These are phyloP conservation scores for Blastobotrys terrestris DNA, from an alignment of 805 yeast genomes.

Conservation along the genomic window DNA sequence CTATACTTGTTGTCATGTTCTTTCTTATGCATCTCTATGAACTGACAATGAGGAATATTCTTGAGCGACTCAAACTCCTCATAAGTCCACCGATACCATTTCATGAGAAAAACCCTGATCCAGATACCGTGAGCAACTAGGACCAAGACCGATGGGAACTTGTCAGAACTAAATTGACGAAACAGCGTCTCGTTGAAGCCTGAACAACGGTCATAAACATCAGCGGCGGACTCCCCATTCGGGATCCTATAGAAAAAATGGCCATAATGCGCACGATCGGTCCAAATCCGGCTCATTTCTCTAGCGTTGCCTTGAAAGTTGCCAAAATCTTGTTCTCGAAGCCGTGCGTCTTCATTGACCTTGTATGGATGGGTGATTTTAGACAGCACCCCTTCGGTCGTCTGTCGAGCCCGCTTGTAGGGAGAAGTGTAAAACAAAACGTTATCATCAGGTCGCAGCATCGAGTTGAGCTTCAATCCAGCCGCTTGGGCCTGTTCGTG, in stretches of 20 bases:
- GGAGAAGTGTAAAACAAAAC: constrained; percentile 83
- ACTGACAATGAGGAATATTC: constrained; percentile 80
- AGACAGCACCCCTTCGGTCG: constrained; percentile 62
- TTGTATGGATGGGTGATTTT: constrained; percentile 41
- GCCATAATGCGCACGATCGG: constrained; percentile 81
- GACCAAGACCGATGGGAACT: constrained; percentile 75
- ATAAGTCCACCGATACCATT: constrained; percentile 91
- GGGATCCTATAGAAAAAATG: constrained; percentile 86
- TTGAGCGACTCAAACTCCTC: constrained; percentile 80
- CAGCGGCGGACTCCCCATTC: constrained; percentile 93
- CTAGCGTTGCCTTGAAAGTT: constrained; percentile 70
- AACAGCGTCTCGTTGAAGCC: constrained; percentile 83
- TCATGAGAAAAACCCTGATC: constrained; percentile 88
- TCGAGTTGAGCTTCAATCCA: constrained; percentile 29
- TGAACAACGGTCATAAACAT: constrained; percentile 85
- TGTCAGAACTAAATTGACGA: constrained; percentile 62
- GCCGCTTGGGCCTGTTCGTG: constrained; percentile 39
- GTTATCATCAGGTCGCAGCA: constrained; percentile 45
- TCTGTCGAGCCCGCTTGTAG: constrained; percentile 75
- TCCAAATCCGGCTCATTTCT: constrained; percentile 77
- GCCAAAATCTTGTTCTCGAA: constrained; percentile 94
- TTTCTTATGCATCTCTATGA: constrained; percentile 66
- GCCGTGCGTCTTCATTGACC: constrained; percentile 79
- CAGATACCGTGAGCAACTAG: constrained; percentile 91
- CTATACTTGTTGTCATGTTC: constrained; percentile 42